phyloP scores from a whole-genome alignment of 371 early-diverging fungal species.

The Rhizopus arrhizus region DNA sequence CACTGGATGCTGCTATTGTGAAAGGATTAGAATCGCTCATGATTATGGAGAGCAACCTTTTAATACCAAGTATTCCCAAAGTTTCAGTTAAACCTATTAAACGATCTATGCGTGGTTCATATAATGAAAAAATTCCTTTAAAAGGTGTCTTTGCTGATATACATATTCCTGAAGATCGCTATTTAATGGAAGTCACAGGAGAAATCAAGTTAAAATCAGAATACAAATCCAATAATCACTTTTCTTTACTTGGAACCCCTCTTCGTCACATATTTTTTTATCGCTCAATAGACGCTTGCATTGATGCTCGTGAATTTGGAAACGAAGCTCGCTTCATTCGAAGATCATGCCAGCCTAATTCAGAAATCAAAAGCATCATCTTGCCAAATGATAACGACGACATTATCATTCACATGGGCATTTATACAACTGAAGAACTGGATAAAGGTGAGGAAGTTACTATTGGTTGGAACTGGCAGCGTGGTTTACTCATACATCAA shows the following conservation, averaged over 20 bases:
- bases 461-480: constrained; percentile 74
- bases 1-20: not conserved
- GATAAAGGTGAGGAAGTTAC: constrained; percentile 75
- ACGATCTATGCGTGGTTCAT: constrained; percentile 21
- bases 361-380: constrained; percentile 67
- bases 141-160: constrained; percentile 76
- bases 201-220: constrained; percentile 67
- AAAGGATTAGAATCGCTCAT: constrained; percentile 23
- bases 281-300: constrained; percentile 68
- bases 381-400: constrained; percentile 50
- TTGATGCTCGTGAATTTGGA: constrained; percentile 76
- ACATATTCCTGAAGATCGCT: constrained; percentile 58
- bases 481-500: constrained; percentile 49
- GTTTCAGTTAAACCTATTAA: constrained; percentile 22
- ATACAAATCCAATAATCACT: constrained; percentile 68
- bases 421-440: constrained; percentile 67
- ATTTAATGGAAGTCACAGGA: constrained; percentile 77
- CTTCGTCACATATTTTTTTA: constrained; percentile 76
- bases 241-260: constrained; percentile 61
- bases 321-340: constrained; percentile 73
- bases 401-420: constrained; percentile 65
- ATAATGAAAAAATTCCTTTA: constrained; percentile 17
- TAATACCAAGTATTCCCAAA: constrained; percentile 26
- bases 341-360: constrained; percentile 74
- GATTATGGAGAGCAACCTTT: constrained; percentile 24